These are phyloP conservation scores for Entomortierella lignicola DNA, from an alignment of 192 early-diverging fungal genomes.

Conservation along the genomic window DNA sequence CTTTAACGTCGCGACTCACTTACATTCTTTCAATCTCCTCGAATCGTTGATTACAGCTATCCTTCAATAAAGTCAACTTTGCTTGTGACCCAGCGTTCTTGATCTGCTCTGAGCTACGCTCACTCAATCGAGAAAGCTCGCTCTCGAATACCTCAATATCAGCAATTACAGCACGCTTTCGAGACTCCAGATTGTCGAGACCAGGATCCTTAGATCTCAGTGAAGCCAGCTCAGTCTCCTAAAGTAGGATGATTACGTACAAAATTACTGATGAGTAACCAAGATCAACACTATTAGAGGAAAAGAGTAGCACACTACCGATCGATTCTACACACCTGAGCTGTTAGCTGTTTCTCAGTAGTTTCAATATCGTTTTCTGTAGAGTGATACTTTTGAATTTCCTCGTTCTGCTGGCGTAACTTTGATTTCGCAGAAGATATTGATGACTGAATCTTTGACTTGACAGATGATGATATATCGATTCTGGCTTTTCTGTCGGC, in stretches of 20 bases:
- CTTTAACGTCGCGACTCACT: not conserved
- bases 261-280: no score
- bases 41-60: slow-evolving; percentile 3
- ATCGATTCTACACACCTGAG: slow-evolving; percentile 19
- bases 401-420: slow-evolving; percentile 16
- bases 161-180: slow-evolving; percentile 16
- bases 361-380: slow-evolving; percentile 13
- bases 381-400: slow-evolving; percentile 23
- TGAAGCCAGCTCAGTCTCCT: slow-evolving; percentile 19
- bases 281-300: no score
- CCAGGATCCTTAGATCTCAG: slow-evolving; percentile 23
- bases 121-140: slow-evolving; percentile 29
- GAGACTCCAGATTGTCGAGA: slow-evolving; percentile 22
- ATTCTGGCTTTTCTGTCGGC: slow-evolving; percentile 26
- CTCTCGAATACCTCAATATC: slow-evolving; percentile 37
- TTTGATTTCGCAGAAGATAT: slow-evolving; percentile 35
- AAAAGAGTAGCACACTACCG: no score
- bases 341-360: slow-evolving; percentile 10
- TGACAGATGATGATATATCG: slow-evolving; percentile 32
- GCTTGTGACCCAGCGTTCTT: slow-evolving; percentile 39
- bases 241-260: not conserved
- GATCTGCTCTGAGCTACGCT: slow-evolving; percentile 29
- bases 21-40: slow-evolving; percentile 25
- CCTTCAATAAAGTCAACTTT: slow-evolving; percentile 30
- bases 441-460: slow-evolving; percentile 13